Evolutionary conservation across 2,329 filamentous ascomycete species (phyloP).

Genomic region (Immersiporthe knoxdaviesiana): DNA sequence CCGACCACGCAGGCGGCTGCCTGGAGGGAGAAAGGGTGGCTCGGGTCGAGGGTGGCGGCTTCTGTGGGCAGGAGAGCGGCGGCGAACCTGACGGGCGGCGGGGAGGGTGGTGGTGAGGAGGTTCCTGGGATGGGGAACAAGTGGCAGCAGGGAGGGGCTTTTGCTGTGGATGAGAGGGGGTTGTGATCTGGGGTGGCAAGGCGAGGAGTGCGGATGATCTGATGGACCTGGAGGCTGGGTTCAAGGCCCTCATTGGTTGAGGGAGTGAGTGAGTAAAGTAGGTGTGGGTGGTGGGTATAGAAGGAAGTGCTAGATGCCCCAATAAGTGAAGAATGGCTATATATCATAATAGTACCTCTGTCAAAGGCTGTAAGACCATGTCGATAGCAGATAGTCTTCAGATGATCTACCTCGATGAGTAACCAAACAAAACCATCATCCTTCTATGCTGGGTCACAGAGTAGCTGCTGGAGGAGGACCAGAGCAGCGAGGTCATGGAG

Average conservation of each 20-base stretch:
- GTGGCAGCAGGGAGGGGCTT: conserved; percentile 59
- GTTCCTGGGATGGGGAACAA: conserved; percentile 52
- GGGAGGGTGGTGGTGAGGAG: conserved; percentile 47
- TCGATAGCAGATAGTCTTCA: no score
- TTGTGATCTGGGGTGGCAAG: conserved; percentile 55
- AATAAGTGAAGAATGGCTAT: conserved; percentile 6
- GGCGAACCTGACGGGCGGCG: conserved; percentile 37
- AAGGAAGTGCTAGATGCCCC: no score
- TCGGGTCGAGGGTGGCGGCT: conserved; percentile 54
- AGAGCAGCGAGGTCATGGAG: no score
- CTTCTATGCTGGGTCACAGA: no score
- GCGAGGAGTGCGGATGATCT: conserved; percentile 53
- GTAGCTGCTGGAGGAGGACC: no score
- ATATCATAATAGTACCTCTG: conserved; percentile 17
- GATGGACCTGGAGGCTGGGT: conserved; percentile 57
- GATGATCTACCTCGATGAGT: no score
- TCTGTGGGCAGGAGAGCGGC: conserved; percentile 42
- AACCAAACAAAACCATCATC: no score
- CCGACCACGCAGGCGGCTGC: conserved; percentile 55
- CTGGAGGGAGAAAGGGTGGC: conserved; percentile 59
- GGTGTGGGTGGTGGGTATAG: no score
- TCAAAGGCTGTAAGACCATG: neutral
- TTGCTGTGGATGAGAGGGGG: conserved; percentile 53
- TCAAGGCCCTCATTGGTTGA: conserved; percentile 41
- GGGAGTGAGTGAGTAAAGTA: neutral